Conservation (phyloP, 257 asterid species). For the Solanum bukasovii region DNA sequence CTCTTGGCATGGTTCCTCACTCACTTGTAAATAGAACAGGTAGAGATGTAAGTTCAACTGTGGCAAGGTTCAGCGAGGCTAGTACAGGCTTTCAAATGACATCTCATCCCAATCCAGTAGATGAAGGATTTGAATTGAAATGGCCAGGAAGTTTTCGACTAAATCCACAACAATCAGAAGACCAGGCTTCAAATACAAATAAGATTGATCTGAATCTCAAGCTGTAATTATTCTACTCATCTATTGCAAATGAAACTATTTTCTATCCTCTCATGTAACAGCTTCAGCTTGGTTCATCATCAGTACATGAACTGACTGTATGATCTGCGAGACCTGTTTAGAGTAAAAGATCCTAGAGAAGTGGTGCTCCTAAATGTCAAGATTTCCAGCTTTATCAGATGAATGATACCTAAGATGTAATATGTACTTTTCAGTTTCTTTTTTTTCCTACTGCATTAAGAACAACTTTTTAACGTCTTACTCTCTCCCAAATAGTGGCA, state of each 20-base stretch:
- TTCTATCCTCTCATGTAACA: neutral
- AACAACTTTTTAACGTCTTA: neutral
- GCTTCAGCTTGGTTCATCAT: constrained; percentile 1
- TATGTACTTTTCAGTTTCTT: neutral
- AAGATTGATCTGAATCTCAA: constrained; percentile 76
- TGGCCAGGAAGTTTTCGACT: constrained; percentile 92
- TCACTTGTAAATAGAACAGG: constrained; percentile 55
- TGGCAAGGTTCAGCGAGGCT: constrained; percentile 32
- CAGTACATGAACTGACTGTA: neutral
- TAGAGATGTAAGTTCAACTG: constrained; percentile 24
- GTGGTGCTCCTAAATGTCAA: neutral
- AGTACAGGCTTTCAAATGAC: constrained; percentile 27
- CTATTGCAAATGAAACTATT: neutral
- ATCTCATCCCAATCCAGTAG: constrained; percentile 18
- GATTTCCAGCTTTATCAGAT: neutral
- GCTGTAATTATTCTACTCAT: constrained; percentile 25
- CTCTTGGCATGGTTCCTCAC: constrained; percentile 74
- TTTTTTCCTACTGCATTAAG: neutral
- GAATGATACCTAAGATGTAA: neutral
- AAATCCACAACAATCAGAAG: constrained; percentile 34
- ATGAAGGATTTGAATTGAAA: constrained; percentile 30
- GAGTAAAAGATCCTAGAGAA: neutral
- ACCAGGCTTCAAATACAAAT: constrained; percentile 28
- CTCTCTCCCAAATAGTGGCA: neutral
- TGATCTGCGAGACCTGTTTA: neutral